Base-by-base conservation (phyloP, 2,329 filamentous ascomycete species). In the Neonectria magnoliae region DNA sequence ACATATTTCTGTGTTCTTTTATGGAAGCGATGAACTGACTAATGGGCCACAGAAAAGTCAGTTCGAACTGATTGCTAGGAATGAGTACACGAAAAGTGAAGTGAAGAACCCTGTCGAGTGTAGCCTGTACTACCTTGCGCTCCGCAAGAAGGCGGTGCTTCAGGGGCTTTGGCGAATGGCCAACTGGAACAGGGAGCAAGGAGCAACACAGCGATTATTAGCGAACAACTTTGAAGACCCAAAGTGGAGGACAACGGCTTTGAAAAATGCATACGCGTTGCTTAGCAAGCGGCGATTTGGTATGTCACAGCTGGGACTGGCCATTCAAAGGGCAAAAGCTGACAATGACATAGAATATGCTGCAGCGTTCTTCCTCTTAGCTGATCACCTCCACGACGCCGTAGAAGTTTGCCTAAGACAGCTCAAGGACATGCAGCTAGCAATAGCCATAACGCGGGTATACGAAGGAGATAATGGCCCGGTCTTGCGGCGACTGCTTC, bases 181-280 rank as follows among this genome's bases (percentile, higher is more conserved):
- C 6, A 89, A 84, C 44, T 96, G 96, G 90, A 91, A 97, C 72
- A 88, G 87, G 62, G 97, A 99, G 78, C 96, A 98, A 78, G 83
- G 79, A 2, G 89, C 91, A 0, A 99, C 96, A 0, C 88, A 91
- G 64, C 89, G 88, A 65, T 84, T 99, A 31, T 83, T 99, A 22
- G 87, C 91, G n/a, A 97, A 98, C 74, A 94, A 98, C 77, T 99
- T 99, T 77, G 85, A 88, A 4, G 92, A 97, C 66, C 86, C 90
- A 1, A 91, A 93, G 71, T 98, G 96, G 93, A 92, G 88, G 76
- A 97, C 92, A 1, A 89, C 93, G 5, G 96, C 96, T 0, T 82
- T 97, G 64, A 99, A 99, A 80, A 99, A 99, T 77, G 96, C 96
- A 0, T 99, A 98, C 79, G 95, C 96, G 3, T 80, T 99, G 59